Evolutionary conservation across 352 stramenopile species (phyloP).

Genomic region (Sclerospora graminicola): DNA sequence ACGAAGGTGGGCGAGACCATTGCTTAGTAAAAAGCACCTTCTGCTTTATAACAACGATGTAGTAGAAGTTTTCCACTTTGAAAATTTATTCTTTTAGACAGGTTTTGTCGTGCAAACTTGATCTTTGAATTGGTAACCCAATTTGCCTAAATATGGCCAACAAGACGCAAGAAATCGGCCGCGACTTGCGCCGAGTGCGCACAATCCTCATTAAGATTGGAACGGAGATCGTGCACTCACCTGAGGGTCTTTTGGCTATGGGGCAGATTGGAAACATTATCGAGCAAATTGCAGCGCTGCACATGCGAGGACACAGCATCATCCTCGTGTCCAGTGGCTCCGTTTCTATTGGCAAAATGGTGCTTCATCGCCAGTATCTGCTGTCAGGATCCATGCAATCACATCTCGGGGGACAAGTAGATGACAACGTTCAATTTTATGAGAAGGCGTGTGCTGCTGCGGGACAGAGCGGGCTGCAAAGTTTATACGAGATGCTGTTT

Average conservation of each 20-base stretch:
- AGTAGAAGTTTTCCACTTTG: no score
- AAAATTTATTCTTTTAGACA: no score
- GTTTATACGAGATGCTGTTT: conserved; percentile 82
- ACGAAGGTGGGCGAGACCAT: conserved; percentile 61
- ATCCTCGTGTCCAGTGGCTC: conserved; percentile 80
- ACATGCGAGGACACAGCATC: conserved; percentile 76
- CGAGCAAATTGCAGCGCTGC: conserved; percentile 71
- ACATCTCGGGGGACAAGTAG: conserved; percentile 55
- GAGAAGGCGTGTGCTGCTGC: conserved; percentile 62
- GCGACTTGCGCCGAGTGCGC: conserved; percentile 42
- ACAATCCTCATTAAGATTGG: conserved; percentile 82
- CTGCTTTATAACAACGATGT: no score
- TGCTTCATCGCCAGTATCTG: conserved; percentile 71
- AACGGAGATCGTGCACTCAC: conserved; percentile 78
- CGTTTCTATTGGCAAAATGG: conserved; percentile 69
- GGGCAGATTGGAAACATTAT: conserved; percentile 81
- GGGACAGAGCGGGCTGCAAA: conserved; percentile 72
- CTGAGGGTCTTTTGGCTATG: conserved; percentile 65
- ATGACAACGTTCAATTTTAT: conserved; percentile 45
- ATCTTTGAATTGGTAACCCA: no score
- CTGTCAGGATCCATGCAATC: conserved; percentile 79
- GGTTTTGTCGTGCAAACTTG: not conserved
- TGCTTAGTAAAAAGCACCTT: no score
- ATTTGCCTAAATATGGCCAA: no score
- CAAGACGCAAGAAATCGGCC: conserved; percentile 17